phyloP scores from a whole-genome alignment of 2,329 filamentous ascomycete species.

The Tricladium varicosporioides region DNA sequence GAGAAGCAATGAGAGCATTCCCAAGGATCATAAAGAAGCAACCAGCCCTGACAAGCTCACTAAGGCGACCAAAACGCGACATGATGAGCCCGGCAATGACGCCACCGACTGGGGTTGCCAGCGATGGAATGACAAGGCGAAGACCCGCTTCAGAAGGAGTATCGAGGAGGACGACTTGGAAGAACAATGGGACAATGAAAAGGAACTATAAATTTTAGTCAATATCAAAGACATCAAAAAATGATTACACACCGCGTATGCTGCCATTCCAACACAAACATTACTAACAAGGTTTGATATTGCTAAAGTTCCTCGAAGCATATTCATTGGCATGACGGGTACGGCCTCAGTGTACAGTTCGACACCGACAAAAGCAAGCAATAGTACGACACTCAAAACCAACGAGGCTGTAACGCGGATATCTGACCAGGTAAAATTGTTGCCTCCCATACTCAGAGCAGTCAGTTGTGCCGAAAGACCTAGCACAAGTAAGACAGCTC shows the following conservation, averaged over 20 bases:
- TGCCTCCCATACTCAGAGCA: constrained; percentile 55
- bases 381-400: constrained; percentile 42
- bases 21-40: constrained; percentile 52
- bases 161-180: constrained; percentile 64
- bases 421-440: constrained; percentile 51
- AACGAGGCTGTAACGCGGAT: constrained; percentile 47
- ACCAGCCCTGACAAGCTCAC: constrained; percentile 50
- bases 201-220: constrained; percentile 46
- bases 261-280: constrained; percentile 57
- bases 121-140: constrained; percentile 60
- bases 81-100: constrained; percentile 57
- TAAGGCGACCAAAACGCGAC: constrained; percentile 52
- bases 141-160: constrained; percentile 63
- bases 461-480: constrained; percentile 57
- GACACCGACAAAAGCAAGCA: constrained; percentile 45
- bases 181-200: constrained; percentile 70
- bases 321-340: constrained; percentile 53
- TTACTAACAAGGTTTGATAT: constrained; percentile 57
- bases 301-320: constrained; percentile 54
- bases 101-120: constrained; percentile 57
- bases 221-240: not conserved
- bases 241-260: constrained; percentile 54
- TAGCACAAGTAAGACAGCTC: constrained; percentile 54
- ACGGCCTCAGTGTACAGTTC: constrained; percentile 50
- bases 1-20: constrained; percentile 49